Evolutionary conservation across 1,139 yeast species (phyloP).

Genomic region (Candida albicans): DNA sequence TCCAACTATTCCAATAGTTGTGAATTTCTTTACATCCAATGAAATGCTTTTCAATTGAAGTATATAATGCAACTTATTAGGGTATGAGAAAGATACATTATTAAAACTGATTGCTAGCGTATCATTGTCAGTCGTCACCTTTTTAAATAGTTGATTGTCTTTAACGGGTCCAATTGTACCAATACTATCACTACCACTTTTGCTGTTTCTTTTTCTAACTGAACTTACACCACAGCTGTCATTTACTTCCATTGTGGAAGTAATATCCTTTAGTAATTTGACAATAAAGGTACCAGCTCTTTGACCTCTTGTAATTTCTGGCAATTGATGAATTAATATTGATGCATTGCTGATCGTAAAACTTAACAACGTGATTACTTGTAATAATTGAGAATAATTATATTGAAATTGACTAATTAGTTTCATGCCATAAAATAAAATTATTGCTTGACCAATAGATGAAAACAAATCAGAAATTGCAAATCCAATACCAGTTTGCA

Average conservation of each 20-base stretch:
- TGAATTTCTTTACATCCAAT: constrained; percentile 43
- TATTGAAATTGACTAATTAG: constrained; percentile 62
- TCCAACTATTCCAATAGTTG: constrained; percentile 66
- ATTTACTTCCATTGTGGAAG: no score
- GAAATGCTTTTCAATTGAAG: constrained; percentile 38
- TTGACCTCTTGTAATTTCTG: constrained; percentile 73
- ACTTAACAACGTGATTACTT: constrained; percentile 68
- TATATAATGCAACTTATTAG: constrained; percentile 17
- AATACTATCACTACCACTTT: no score
- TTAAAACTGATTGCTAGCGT: constrained; percentile 35
- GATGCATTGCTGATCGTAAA: constrained; percentile 72
- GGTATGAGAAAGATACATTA: constrained; percentile 51
- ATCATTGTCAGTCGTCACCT: no score
- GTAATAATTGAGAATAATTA: constrained; percentile 55
- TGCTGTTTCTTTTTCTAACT: no score
- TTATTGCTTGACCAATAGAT: constrained; percentile 63
- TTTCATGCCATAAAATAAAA: constrained; percentile 74
- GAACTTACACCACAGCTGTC: no score
- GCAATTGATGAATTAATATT: constrained; percentile 59
- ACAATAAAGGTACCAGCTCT: constrained; percentile 62
- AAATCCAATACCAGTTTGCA: constrained; percentile 62
- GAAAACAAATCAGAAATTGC: constrained; percentile 56
- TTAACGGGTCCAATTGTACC: no score
- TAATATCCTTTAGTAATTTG: constrained; percentile 33
- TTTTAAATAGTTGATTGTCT: no score